Evolutionary conservation across 768 basidiomycete species (phyloP).

Genomic region (Amanita fuliginea): DNA sequence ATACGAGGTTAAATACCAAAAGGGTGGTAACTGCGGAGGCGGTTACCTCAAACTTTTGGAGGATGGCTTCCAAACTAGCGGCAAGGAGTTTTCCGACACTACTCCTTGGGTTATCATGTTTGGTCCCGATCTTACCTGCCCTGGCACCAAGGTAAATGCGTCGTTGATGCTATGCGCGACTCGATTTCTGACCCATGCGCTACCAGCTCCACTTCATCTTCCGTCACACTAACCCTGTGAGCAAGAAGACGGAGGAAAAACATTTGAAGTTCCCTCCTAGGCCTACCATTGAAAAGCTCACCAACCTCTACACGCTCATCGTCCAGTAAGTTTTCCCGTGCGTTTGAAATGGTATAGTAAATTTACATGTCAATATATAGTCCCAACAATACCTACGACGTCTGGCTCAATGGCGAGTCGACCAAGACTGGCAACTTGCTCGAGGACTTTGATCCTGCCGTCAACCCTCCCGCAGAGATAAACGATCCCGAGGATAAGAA

Average conservation of each 20-base stretch:
- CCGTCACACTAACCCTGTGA: slow-evolving; percentile 91
- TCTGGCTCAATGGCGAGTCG: slow-evolving; percentile 80
- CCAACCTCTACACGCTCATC: slow-evolving; percentile 92
- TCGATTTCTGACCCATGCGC: neutral
- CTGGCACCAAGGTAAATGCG: slow-evolving; percentile 68
- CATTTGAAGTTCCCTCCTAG: slow-evolving; percentile 76
- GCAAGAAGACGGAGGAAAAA: slow-evolving; percentile 94
- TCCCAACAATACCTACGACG: slow-evolving; percentile 91
- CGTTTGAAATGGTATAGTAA: slow-evolving; percentile 4
- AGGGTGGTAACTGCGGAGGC: slow-evolving; percentile 98
- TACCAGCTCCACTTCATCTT: slow-evolving; percentile 94
- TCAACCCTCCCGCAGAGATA: slow-evolving; percentile 91
- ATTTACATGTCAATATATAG: slow-evolving; percentile 23
- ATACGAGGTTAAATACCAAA: slow-evolving; percentile 99
- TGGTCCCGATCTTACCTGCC: slow-evolving; percentile 91
- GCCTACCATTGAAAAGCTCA: slow-evolving; percentile 81
- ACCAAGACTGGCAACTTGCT: slow-evolving; percentile 75
- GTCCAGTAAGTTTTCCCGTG: slow-evolving; percentile 52
- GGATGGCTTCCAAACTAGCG: slow-evolving; percentile 87
- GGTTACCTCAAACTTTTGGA: slow-evolving; percentile 96
- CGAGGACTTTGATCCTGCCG: slow-evolving; percentile 86
- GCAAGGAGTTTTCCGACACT: slow-evolving; percentile 88
- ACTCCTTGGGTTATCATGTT: slow-evolving; percentile 97
- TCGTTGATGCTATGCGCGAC: neutral
- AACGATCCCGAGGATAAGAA: slow-evolving; percentile 89